Evolutionary conservation across 306 rosid genomes (phyloP), one percentile per base, ranked within the genome.

Genomic region (Inga leiocalycina): DNA sequence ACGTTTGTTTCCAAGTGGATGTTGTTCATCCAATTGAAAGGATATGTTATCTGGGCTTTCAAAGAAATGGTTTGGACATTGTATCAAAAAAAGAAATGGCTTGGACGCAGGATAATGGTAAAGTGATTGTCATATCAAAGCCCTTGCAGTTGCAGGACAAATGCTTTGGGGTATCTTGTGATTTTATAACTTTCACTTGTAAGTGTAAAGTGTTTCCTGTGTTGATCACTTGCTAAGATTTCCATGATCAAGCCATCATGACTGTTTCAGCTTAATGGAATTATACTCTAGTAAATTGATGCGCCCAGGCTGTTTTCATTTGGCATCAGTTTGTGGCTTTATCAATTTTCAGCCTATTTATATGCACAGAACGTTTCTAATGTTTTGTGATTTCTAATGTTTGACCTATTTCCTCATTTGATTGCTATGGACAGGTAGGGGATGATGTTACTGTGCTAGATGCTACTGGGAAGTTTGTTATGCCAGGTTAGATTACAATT

Each of bases 381-480:
- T 73, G 34, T n/a, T 66, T 82, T 66, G 37, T 51, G 82, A 15
- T 66, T 77, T 85, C 54, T 73, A 41, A 48, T 41, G 34, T 77
- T 74, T 68, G 80, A 68, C 71, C 34, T 43, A 57, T 57, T 80
- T 71, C 46, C 44, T 62, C 34, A 35, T 79, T 67, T 34, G 4
- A 80, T 81, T 85, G 78, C 71, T 80, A 74, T 43, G 72, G 77
- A 45, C 84, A 95, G 98, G 98, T 91, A 66, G 92, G 90, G 22
- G 98, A 93, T 81, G 97, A 92, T 39, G 97, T 95, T 66, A 83
- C 83, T 8, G 96, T 95, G 72, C 78, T 95, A 24, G 97, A 95
- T 87, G 99, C 99, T 78, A 91, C 92, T 59, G 98, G 96, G 76
- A 95, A 95, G 88, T 92, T 80, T 92, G 98, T 95, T 81, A 95